Conservation (phyloP, 2,329 filamentous ascomycete genomes). For the Aureobasidium sp. region DNA sequence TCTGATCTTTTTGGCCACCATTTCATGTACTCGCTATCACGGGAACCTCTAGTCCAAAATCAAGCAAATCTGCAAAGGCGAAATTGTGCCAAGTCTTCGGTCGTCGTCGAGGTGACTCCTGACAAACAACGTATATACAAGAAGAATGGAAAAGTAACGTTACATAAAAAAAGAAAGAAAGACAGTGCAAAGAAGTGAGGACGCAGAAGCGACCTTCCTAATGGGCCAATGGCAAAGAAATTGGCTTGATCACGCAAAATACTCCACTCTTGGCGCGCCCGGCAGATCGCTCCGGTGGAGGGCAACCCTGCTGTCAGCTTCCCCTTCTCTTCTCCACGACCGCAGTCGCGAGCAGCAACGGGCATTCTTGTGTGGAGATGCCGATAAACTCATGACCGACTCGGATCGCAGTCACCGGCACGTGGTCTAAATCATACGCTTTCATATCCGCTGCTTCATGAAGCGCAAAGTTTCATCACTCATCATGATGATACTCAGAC, state of each 20-base stretch:
- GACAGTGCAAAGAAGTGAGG: neutral
- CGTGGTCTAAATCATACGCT: neutral
- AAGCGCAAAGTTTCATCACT: neutral
- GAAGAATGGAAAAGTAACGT: neutral
- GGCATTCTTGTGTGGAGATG: too few species aligned
- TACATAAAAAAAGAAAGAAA: neutral
- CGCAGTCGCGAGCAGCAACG: neutral
- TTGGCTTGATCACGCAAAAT: conserved; percentile 6
- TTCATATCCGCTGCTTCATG: neutral
- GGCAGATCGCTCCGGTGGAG: neutral
- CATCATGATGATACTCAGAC: neutral
- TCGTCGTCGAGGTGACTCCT: neutral
- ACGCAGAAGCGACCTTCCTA: neutral
- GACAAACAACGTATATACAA: neutral
- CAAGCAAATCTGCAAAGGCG: neutral
- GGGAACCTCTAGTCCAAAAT: neutral
- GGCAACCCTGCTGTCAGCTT: neutral
- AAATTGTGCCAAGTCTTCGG: neutral
- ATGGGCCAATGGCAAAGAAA: neutral
- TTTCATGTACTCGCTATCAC: neutral
- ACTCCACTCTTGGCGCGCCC: neutral
- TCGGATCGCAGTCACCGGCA: neutral
- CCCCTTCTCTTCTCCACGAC: neutral
- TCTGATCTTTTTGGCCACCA: conserved; percentile 14
- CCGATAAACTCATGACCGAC: neutral